Percentiles rank a stretch among this genome's conserved stretches.
These are phyloP conservation scores for Fistulifera solaris DNA, from an alignment of 108 stramenopile species.

Conservation along the genomic window DNA sequence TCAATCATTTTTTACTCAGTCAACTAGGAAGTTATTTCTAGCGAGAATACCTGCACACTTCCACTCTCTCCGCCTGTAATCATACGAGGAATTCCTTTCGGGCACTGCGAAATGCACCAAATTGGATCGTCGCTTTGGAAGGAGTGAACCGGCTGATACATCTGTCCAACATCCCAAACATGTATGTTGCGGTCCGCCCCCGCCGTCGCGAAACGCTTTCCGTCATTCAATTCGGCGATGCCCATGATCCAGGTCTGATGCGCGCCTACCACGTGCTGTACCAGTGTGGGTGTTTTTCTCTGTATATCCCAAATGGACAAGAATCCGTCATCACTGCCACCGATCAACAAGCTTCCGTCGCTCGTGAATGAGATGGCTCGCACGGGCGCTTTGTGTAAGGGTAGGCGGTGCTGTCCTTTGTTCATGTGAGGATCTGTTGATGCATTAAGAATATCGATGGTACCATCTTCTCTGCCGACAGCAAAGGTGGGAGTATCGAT, in stretches of 20 bases:
- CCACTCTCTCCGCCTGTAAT: conserved; percentile 26
- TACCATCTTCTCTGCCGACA: conserved; percentile 36
- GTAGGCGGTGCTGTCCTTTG: conserved; percentile 16
- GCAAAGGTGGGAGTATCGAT: conserved; percentile 9
- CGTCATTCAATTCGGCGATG: conserved; percentile 14
- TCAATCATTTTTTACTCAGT: not conserved
- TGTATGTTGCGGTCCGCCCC: conserved; percentile 28
- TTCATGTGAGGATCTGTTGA: no score
- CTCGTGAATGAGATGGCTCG: conserved; percentile 28
- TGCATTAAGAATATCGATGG: conserved; percentile 15
- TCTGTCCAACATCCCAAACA: conserved; percentile 29
- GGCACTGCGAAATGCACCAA: conserved; percentile 3
- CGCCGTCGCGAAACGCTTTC: conserved; percentile 27
- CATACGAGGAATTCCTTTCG: conserved; percentile 13
- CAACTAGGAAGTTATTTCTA: conserved; percentile 5
- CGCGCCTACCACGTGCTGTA: conserved; percentile 32
- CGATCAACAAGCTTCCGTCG: conserved; percentile 28
- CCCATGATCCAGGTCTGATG: conserved; percentile 34
- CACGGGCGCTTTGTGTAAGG: conserved; percentile 27
- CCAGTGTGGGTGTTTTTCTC: conserved; percentile 18
- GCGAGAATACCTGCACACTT: conserved; percentile 23
- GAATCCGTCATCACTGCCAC: conserved; percentile 31
- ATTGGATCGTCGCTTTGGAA: conserved; percentile 11
- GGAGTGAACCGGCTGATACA: conserved; percentile 26
- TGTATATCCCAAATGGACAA: conserved; percentile 31